These are phyloP conservation scores for Pythium dissimile DNA, from an alignment of 352 stramenopile genomes.

Conservation along the genomic window DNA sequence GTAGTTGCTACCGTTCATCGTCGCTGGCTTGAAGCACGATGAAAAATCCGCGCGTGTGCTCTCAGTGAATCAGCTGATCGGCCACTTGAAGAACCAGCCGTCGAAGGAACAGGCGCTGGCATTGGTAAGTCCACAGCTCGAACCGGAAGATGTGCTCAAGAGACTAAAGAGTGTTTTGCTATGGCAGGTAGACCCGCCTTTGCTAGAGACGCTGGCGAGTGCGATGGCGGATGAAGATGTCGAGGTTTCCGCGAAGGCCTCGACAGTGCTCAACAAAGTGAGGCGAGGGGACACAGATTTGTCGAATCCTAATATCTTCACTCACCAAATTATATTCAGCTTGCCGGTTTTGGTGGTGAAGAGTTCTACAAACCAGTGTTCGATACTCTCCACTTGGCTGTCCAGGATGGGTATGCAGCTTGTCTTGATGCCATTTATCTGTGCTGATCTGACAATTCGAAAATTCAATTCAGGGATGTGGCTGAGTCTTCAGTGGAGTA, in stretches of 20 bases:
- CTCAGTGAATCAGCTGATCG: conserved; percentile 69
- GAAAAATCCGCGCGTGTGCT: conserved; percentile 58
- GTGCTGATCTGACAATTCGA: background rate
- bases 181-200: conserved; percentile 34
- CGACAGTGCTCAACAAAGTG: conserved; percentile 61
- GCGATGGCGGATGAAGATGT: conserved; percentile 66
- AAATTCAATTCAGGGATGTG: conserved; percentile 16
- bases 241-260: conserved; percentile 62
- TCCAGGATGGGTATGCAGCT: conserved; percentile 6
- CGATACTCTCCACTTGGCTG: conserved; percentile 41
- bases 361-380: conserved; percentile 47
- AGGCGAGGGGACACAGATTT: background rate
- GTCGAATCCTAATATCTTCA: too few relatives aligned
- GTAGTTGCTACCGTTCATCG: conserved; percentile 71
- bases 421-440: background rate
- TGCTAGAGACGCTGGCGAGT: conserved; percentile 58
- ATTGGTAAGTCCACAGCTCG: conserved; percentile 32
- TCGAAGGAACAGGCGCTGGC: conserved; percentile 41
- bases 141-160: background rate
- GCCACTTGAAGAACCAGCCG: conserved; percentile 53
- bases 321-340: conserved; percentile 25
- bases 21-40: conserved; percentile 60
- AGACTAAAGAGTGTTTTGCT: background rate
- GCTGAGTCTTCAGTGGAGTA: conserved; percentile 63
- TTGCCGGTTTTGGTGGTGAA: conserved; percentile 36